These are phyloP conservation scores for Starmerella floricola DNA, from an alignment of 805 yeast genomes.

Conservation along the genomic window DNA sequence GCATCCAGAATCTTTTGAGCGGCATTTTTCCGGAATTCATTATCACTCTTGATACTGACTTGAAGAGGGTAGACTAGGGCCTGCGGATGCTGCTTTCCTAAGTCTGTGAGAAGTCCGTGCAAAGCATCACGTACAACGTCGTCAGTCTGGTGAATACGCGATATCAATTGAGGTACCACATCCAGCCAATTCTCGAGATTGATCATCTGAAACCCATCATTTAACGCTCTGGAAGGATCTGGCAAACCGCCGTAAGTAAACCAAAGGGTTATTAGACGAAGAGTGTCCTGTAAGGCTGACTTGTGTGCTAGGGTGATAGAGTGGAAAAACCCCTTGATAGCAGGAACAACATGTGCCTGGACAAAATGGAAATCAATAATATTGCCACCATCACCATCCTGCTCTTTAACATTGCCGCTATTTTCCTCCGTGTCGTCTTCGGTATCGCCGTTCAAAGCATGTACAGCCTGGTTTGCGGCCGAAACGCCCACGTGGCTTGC, in stretches of 20 bases:
- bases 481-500: too few species aligned
- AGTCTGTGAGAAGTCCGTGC: slow-evolving; percentile 65
- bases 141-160: slow-evolving; percentile 93
- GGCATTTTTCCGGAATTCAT: slow-evolving; percentile 77
- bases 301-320: slow-evolving; percentile 80
- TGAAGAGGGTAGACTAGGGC: slow-evolving; percentile 90
- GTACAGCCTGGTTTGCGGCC: too few species aligned
- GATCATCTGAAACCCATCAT: slow-evolving; percentile 81
- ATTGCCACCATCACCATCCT: slow-evolving; percentile 21
- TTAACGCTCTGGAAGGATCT: slow-evolving; percentile 81
- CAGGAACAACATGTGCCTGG: slow-evolving; percentile 85
- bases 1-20: slow-evolving; percentile 84
- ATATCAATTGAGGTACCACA: slow-evolving; percentile 88
- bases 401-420: slow-evolving; percentile 17
- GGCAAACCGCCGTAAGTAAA: slow-evolving; percentile 88
- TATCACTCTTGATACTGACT: slow-evolving; percentile 90
- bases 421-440: slow-evolving; percentile 24
- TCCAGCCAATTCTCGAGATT: slow-evolving; percentile 89
- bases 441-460: neutral
- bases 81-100: slow-evolving; percentile 94
- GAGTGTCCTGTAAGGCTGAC: slow-evolving; percentile 82
- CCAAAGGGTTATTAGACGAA: slow-evolving; percentile 85
- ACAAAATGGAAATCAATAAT: slow-evolving; percentile 36
- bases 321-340: slow-evolving; percentile 89
- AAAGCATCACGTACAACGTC: slow-evolving; percentile 69